Base-by-base conservation (phyloP, 257 asterid species). In the Haberlea rhodopensis region DNA sequence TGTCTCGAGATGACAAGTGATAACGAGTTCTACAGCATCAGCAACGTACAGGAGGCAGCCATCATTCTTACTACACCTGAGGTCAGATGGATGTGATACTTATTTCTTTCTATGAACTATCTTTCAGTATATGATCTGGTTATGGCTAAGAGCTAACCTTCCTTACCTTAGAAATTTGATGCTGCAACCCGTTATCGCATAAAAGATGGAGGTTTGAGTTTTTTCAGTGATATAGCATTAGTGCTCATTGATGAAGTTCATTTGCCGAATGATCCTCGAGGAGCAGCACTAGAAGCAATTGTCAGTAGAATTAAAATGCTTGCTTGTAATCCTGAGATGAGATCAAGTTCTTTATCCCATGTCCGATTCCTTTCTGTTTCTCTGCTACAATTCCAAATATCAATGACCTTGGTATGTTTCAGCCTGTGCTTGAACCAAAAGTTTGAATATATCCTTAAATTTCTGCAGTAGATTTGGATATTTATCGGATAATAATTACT, bases 191-290 rank as follows among this genome's bases (percentile, higher is more conserved):
- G 95, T 21, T 87, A 85, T 71, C 94, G 94, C 71, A 81, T 85
- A 57, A 84, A 76, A 73, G 94, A 89, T 70, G 99, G 99, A 72
- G 96, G 99, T 18, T 64, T 92, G 88, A 82, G 96, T 78, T 89
- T 92, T 81, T 92, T 89, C 82, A 78, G 97, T 55, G 99, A 89
- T 73, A 85, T 92, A 71, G 82, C 99, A 28, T 91, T 92, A 58
- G 85, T 92, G 75, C 95, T 92, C 52, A 86, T 92, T 64, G 99
- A 92, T 82, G 99, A 89, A 80, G 99, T 89, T 79, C 99, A 92
- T 83, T 84, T 92, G 71, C 82, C 89, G 80, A 92, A 85, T 75
- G 99, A 89, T 62, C 87, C 97, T 63, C 91, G 99, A 63, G 99
- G 99, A 74, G 99, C 99, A 70, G 90, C 94, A 65, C 74, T 92